Evolutionary conservation across 2,329 filamentous ascomycete species (phyloP), one percentile per base, ranked within the genome.

Genomic region (Pyrenophora tritici-repentis): DNA sequence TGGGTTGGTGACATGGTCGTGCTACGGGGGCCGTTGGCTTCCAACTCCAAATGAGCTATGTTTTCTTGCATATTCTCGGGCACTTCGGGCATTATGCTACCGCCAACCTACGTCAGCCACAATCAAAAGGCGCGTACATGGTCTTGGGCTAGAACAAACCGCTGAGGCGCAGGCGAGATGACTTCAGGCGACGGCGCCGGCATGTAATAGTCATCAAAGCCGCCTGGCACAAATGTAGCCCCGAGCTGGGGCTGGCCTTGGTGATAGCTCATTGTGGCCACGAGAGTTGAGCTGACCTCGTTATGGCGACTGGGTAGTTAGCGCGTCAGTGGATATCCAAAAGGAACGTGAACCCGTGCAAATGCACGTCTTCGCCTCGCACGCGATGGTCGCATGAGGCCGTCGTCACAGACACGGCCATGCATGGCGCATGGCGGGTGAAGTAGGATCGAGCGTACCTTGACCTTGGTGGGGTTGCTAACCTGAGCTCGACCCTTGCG

Each of bases 21-120:
- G 43, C 61, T 59, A 54, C 64, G 70, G 35, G 70, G 64, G 44
- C 75, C 79, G 82, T 78, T 75, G 77, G 88, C 88, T 79, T 91
- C 87, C 54, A 91, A 82, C 80, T 97, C 92, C 78, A 99, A 85
- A 74, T 92, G 87, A 68, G 93, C 89, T 61, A 99, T 84, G 76
- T 90, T 93, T 69, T 96, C 88, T 78, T 96, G 91, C 85, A 99
- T 97, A 76, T 96, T 93, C 76, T 93, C 89, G 63, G 93, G 91
- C 61, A 97, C 91, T 81, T 97, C 91, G 73, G 91, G 90, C 86
- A 93, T 96, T 69, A 95, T 86, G 79, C 91, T 96, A 75, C 71
- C 50, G 49, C 48, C 54, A 47, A 50, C 47, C 55, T 60, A 65
- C 57, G 66, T 71, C 67, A 70, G 70, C 68, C 56, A 58, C 58